phyloP scores from a whole-genome alignment of 257 asterid species.

The Anisodus tanguticus region DNA sequence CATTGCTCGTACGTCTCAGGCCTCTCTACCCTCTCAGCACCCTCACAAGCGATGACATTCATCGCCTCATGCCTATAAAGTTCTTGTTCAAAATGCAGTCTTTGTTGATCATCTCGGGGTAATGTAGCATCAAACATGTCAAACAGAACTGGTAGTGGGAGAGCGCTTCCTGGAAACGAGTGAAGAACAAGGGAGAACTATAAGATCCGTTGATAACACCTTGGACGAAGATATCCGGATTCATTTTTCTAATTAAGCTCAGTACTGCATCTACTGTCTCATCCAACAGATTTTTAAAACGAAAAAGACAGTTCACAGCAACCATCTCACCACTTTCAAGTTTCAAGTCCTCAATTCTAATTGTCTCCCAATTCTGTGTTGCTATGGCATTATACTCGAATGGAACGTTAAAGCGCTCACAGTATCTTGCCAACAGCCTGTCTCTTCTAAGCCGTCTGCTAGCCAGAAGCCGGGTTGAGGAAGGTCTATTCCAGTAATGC shows the following conservation, averaged over 20 bases:
- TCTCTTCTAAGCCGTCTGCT: not conserved
- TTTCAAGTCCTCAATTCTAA: not conserved
- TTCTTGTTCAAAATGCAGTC: conserved; percentile 8
- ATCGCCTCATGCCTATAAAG: not conserved
- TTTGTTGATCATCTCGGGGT: too few relatives aligned
- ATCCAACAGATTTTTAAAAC: not conserved
- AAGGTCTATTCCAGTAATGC: not conserved
- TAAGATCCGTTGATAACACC: not conserved
- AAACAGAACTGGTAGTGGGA: not conserved
- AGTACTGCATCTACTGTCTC: not conserved
- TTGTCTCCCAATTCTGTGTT: not conserved
- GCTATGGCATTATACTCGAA: not conserved
- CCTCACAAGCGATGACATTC: not conserved
- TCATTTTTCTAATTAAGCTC: not conserved
- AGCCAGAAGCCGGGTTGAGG: not conserved
- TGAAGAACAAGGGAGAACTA: not conserved
- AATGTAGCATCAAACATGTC: conserved; percentile 6
- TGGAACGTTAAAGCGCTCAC: not conserved
- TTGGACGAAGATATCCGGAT: conserved; percentile 10
- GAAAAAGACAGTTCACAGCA: conserved; percentile 19
- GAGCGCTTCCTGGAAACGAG: not conserved
- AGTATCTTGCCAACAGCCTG: not conserved
- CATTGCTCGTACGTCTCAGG: not conserved
- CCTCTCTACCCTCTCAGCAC: not conserved
- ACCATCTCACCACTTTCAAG: not conserved